Base-by-base conservation (phyloP, 2,329 filamentous ascomycete species). In the Pseudohalonectria lignicola region DNA sequence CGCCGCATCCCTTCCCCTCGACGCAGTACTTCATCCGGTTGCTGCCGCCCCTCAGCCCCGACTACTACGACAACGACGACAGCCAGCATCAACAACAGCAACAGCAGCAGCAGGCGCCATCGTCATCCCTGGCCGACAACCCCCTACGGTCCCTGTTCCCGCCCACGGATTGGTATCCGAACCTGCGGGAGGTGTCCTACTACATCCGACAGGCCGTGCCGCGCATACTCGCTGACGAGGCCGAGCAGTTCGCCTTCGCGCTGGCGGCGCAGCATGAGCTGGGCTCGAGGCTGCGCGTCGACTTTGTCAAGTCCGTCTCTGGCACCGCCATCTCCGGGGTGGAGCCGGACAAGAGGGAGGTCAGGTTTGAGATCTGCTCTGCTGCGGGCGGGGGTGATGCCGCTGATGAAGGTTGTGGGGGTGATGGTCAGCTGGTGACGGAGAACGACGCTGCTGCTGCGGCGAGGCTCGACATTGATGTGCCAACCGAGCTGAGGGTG, bases 181-280 rank as follows among this genome's bases (percentile, higher is more conserved):
- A 60, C 43, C 52, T 67, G 13, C 43, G 48, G 9, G 64, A 67
- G 25, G 57, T 71, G 5, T 53, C 58, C 11, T 60, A 63, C 44
- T 73, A 73, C 49, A 46, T 74, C 8, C 53, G 59, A 39, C 60
- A 60, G 15, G 63, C 66, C 11, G 55, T 62, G 7, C 48, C 58
- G 18, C 66, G 61, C 32, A 55, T 57, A 31, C 53, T 71, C 3
- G 53, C 61, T 1, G 50, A 60, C 9, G 55, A 44, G 2, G 45
- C 48, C 6, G 44, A 57, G 39, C 52, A 55, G 34, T 48, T 63
- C 21, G 44, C 43, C 3, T 35, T 41, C 3, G 15, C 10, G 26
- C 38, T 12, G 29, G 37, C 31, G 6, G 31, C 29, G 17, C 23
- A 21, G 20, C n/a, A 9, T 15, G 37, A 35, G 19, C 17, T 39